phyloP scores from a whole-genome alignment of 2,329 filamentous ascomycete species.

The Epichloe amarillans region DNA sequence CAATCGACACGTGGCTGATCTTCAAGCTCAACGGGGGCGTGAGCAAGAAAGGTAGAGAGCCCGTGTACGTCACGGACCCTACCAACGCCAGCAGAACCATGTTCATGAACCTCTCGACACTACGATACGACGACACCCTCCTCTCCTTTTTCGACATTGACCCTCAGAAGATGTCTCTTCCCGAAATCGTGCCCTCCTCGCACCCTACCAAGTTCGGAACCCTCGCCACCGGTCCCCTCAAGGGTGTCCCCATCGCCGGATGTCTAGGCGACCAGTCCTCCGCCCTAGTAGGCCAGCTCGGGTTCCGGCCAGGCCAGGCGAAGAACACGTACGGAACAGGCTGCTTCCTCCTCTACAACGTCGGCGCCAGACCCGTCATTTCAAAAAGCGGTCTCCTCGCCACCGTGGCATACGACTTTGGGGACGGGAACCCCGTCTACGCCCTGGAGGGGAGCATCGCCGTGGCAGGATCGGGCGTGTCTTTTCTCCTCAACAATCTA shows the following conservation, averaged over 20 bases:
- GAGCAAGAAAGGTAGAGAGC: no score
- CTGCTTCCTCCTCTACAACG: slow-evolving; percentile 81
- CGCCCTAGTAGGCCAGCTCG: slow-evolving; percentile 74
- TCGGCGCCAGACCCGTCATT: slow-evolving; percentile 72
- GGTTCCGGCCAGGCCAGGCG: slow-evolving; percentile 66
- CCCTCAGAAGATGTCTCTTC: no score
- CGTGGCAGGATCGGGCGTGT: slow-evolving; percentile 68
- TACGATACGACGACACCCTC: slow-evolving; percentile 66
- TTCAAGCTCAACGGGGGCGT: no score
- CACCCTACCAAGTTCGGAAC: no score
- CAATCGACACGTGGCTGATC: no score
- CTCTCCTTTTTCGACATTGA: slow-evolving; percentile 65
- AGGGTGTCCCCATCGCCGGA: slow-evolving; percentile 66
- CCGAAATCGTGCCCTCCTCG: no score
- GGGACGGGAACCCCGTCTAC: slow-evolving; percentile 52
- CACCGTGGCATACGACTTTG: slow-evolving; percentile 80
- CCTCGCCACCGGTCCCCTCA: slow-evolving; percentile 12
- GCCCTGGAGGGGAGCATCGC: slow-evolving; percentile 76
- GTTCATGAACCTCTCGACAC: slow-evolving; percentile 80
- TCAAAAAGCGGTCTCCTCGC: slow-evolving; percentile 71
- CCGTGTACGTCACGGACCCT: slow-evolving; percentile 58
- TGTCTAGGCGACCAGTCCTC: slow-evolving; percentile 80
- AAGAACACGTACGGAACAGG: slow-evolving; percentile 91
- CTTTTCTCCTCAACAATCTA: slow-evolving; percentile 54
- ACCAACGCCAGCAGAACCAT: slow-evolving; percentile 85